Percentiles rank a stretch among this genome's conserved stretches.
Evolutionary conservation across 2,329 filamentous ascomycete species (phyloP).

Genomic region (Grosmannia serpens): DNA sequence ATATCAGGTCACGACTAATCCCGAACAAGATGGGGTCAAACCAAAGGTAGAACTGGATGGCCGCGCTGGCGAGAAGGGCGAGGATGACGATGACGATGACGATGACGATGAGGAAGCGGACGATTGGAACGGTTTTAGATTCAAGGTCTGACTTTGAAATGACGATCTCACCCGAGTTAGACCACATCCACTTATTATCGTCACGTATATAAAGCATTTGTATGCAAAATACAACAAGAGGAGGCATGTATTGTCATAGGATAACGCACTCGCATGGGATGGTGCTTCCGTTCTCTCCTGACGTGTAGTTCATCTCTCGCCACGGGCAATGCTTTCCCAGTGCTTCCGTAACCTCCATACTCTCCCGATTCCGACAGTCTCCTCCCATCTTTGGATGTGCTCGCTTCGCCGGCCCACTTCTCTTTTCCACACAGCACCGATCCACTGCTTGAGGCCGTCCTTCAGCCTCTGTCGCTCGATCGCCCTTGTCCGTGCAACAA

Average conservation of each 20-base stretch:
- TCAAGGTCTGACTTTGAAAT: constrained; percentile 15
- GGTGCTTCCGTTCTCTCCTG: background rate
- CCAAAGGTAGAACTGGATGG: background rate
- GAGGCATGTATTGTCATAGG: background rate
- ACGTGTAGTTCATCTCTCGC: constrained; percentile 19
- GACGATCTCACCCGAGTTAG: background rate
- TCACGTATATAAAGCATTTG: background rate
- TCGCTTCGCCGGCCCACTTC: constrained; percentile 40
- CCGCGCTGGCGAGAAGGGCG: constrained; percentile 3
- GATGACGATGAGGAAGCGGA: constrained; percentile 35
- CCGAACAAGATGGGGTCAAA: constrained; percentile 15
- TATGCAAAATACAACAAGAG: no score
- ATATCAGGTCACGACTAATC: constrained; percentile 24
- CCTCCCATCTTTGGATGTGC: constrained; percentile 33
- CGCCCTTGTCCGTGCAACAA: constrained; percentile 50
- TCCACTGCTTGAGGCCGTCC: constrained; percentile 53
- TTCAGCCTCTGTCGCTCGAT: constrained; percentile 59
- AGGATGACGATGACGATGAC: constrained; percentile 28
- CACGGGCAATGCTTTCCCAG: constrained; percentile 50
- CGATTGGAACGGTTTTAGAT: constrained; percentile 51
- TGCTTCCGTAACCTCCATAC: constrained; percentile 53
- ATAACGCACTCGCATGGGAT: background rate
- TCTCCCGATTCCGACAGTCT: constrained; percentile 39
- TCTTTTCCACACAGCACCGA: constrained; percentile 45
- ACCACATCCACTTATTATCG: background rate